phyloP scores from a whole-genome alignment of 2,329 filamentous ascomycete genomes.

The Boeremia lycopersici region DNA sequence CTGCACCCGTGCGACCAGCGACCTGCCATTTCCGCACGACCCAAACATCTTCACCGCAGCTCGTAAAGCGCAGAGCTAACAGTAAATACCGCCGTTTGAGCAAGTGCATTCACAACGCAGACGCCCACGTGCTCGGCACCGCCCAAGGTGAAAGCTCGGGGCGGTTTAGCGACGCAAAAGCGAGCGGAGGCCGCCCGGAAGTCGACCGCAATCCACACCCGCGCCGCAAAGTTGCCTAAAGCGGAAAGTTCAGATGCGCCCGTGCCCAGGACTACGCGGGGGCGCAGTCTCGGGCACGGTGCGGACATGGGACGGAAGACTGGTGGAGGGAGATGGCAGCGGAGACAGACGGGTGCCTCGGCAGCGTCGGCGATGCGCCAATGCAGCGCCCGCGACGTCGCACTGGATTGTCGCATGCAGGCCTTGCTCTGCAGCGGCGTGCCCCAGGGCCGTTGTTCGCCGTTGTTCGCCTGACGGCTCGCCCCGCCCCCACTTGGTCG shows the following conservation, averaged over 20 bases:
- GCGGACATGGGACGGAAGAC: background rate
- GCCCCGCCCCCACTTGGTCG: slow-evolving; percentile 1
- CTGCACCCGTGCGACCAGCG: too few species aligned
- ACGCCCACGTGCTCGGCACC: too few species aligned
- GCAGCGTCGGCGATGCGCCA: too few species aligned
- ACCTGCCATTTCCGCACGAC: too few species aligned
- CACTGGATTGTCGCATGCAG: too few species aligned
- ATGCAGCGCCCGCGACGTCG: background rate
- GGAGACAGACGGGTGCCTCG: background rate
- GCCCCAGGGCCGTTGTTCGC: too few species aligned
- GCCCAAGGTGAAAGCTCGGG: background rate
- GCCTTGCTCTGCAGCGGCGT: too few species aligned
- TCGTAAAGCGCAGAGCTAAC: too few species aligned
- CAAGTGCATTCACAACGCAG: too few species aligned
- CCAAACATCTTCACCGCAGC: too few species aligned
- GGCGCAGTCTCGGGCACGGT: background rate
- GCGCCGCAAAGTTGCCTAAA: background rate
- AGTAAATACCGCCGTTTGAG: too few species aligned
- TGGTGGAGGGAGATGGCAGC: background rate
- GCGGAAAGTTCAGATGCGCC: slow-evolving; percentile 1
- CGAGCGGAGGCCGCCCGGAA: slow-evolving; percentile 11
- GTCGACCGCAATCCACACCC: background rate
- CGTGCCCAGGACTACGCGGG: background rate
- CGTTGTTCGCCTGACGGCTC: too few species aligned
- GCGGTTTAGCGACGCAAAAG: background rate